Evolutionary conservation across 2,329 filamentous ascomycete genomes (phyloP), one percentile per base, ranked within the genome.

Genomic region (Nannizziopsis barbatae): DNA sequence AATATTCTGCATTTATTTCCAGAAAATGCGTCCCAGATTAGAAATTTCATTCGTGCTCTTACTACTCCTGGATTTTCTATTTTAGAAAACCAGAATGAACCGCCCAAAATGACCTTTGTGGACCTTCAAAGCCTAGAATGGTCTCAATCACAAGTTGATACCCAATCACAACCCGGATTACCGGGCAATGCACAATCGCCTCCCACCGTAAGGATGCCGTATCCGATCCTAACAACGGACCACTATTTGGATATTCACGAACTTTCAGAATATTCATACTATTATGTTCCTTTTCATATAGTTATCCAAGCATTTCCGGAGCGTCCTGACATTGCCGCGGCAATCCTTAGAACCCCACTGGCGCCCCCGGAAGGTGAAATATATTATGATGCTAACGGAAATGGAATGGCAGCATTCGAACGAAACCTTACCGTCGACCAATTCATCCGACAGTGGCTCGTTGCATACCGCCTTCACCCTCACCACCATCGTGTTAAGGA

Each of bases 341-440:
- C 38, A 31, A 37, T 56, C 30, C 51, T 54, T 17, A 45, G 44
- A 1, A 35, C 33, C 11, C 49, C 38, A 22, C 46, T 54, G 36
- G 51, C 51, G 17, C 54, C 54, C 12, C 20, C 27, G 8, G 51
- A 50, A 18, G 17, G 47, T 22, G 42, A 51, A 18, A 22, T 44
- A 9, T 52, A 52, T 35, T 37, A 14, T 42, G 40, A 52, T 53
- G 52, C 53, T 54, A 49, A 54, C 47, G 45, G 50, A 18, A 32
- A 27, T 47, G 18, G 35, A 33, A 36, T 40, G 49, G 33, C 50
- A 61, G 66, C 65, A 20, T 62, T 65, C 45, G 67, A 70, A 53
- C 57, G 62, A 11, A 70, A 70, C 43, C 55, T 68, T 35, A 66
- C 62, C 2, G 59, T 70, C 41, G 65, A 67, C n/a, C 64, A 69